Evolutionary conservation across 2,329 filamentous ascomycete species (phyloP).

Genomic region (Pezicula rhizophila): DNA sequence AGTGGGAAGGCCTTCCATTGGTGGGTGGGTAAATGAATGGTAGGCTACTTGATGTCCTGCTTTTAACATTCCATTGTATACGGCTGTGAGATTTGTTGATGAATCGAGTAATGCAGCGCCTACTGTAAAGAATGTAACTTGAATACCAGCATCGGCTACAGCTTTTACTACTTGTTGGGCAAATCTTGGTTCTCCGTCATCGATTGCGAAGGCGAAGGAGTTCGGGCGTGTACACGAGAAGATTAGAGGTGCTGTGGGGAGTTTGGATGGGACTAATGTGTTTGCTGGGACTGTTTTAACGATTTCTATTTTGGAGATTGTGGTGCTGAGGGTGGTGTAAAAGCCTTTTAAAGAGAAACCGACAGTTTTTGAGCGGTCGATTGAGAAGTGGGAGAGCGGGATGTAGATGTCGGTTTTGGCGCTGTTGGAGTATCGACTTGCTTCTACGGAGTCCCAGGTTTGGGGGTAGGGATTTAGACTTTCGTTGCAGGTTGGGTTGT

Average conservation of each 20-base stretch:
- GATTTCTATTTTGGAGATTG: slow-evolving; percentile 54
- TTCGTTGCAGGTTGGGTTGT: slow-evolving; percentile 55
- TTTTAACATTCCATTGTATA: slow-evolving; percentile 57
- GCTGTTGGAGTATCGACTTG: slow-evolving; percentile 48
- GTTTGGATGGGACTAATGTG: slow-evolving; percentile 50
- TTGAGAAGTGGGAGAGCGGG: slow-evolving; percentile 59
- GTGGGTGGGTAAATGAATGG: slow-evolving; percentile 65
- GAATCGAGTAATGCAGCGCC: slow-evolving; percentile 54
- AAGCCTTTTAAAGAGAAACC: slow-evolving; percentile 61
- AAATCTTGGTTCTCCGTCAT: slow-evolving; percentile 56
- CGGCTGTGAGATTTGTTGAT: slow-evolving; percentile 53
- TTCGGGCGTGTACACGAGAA: slow-evolving; percentile 62
- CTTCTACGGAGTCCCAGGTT: slow-evolving; percentile 63
- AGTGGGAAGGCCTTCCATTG: slow-evolving; percentile 51
- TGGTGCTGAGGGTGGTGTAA: slow-evolving; percentile 45
- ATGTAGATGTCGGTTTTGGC: slow-evolving; percentile 53
- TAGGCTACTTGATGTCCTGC: slow-evolving; percentile 63
- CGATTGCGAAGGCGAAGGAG: slow-evolving; percentile 67
- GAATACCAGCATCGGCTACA: slow-evolving; percentile 53
- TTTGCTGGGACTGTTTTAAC: slow-evolving; percentile 45
- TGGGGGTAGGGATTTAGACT: slow-evolving; percentile 53
- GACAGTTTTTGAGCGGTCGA: slow-evolving; percentile 49
- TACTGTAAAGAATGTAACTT: slow-evolving; percentile 68
- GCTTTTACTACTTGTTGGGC: slow-evolving; percentile 56
- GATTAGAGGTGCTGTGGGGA: slow-evolving; percentile 53